Evolutionary conservation across 495 filamentous ascomycete genomes (phyloP).

Genomic region (Xylaria nigripes): DNA sequence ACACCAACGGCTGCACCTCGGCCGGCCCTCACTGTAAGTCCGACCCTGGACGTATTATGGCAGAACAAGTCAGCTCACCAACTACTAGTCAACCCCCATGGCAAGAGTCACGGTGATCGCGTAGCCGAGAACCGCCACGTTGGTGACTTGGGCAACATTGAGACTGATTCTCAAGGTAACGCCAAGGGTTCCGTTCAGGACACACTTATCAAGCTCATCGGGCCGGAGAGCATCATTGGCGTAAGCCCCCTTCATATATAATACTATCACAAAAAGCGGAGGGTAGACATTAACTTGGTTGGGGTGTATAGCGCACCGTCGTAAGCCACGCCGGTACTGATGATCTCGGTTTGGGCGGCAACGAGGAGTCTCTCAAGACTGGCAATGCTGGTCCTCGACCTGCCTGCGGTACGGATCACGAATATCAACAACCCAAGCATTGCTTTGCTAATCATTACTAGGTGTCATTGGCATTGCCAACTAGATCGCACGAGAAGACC

Average conservation of each 20-base stretch:
- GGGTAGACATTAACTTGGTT: slow-evolving; percentile 9
- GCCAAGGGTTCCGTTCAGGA: slow-evolving; percentile 68
- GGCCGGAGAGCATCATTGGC: slow-evolving; percentile 88
- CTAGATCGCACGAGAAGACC: slow-evolving; percentile 24
- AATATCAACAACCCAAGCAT: background rate
- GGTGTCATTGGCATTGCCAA: slow-evolving; percentile 83
- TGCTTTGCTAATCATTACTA: slow-evolving; percentile 24
- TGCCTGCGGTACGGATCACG: slow-evolving; percentile 65
- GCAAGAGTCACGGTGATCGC: slow-evolving; percentile 87
- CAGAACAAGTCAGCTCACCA: slow-evolving; percentile 1
- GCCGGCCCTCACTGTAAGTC: slow-evolving; percentile 89
- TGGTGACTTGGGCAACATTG: slow-evolving; percentile 94
- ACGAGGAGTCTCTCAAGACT: slow-evolving; percentile 93
- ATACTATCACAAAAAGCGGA: background rate
- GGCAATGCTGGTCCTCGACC: slow-evolving; percentile 89
- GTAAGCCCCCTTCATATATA: slow-evolving; percentile 45
- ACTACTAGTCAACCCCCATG: slow-evolving; percentile 80
- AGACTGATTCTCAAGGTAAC: slow-evolving; percentile 86
- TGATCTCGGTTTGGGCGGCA: slow-evolving; percentile 82
- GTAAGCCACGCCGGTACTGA: slow-evolving; percentile 93
- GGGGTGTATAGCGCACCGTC: slow-evolving; percentile 67
- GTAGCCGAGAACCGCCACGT: slow-evolving; percentile 78
- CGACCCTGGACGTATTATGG: background rate
- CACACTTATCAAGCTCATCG: slow-evolving; percentile 84
- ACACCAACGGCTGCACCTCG: slow-evolving; percentile 98